phyloP scores from a whole-genome alignment of 1,139 yeast genomes.

The Debaryomyces nepalensis region DNA sequence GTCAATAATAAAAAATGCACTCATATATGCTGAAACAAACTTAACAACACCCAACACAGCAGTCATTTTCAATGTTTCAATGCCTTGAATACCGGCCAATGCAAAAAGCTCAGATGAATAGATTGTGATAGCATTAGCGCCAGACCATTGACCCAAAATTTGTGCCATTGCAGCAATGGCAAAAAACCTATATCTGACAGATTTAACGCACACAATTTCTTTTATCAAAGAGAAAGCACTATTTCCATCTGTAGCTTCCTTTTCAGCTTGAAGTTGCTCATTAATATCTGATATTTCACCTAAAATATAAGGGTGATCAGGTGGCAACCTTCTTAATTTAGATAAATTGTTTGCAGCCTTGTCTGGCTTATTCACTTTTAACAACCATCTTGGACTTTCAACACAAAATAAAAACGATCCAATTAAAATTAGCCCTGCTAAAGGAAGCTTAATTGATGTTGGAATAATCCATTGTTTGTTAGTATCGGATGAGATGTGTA shows the following conservation, averaged over 20 bases:
- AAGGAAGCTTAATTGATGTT: slow-evolving; percentile 41
- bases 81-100: slow-evolving; percentile 49
- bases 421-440: slow-evolving; percentile 47
- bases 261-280: slow-evolving; percentile 48
- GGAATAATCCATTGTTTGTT: slow-evolving; percentile 46
- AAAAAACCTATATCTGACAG: slow-evolving; percentile 51
- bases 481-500: slow-evolving; percentile 34
- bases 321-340: slow-evolving; percentile 53
- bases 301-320: slow-evolving; percentile 54
- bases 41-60: slow-evolving; percentile 55
- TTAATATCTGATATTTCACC: slow-evolving; percentile 58
- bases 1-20: slow-evolving; percentile 54
- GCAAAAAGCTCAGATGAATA: slow-evolving; percentile 61
- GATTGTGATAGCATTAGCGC: slow-evolving; percentile 65
- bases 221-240: slow-evolving; percentile 31
- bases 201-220: slow-evolving; percentile 40
- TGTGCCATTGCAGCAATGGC: slow-evolving; percentile 49
- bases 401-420: slow-evolving; percentile 41
- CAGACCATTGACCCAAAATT: slow-evolving; percentile 64
- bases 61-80: slow-evolving; percentile 47
- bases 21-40: slow-evolving; percentile 45
- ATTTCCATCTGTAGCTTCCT: slow-evolving; percentile 36
- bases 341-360: slow-evolving; percentile 42
- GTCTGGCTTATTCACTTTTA: slow-evolving; percentile 42
- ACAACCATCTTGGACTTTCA: slow-evolving; percentile 53